Base-by-base conservation (phyloP, 441 rosid genomes). In the Erodium trifolium region DNA sequence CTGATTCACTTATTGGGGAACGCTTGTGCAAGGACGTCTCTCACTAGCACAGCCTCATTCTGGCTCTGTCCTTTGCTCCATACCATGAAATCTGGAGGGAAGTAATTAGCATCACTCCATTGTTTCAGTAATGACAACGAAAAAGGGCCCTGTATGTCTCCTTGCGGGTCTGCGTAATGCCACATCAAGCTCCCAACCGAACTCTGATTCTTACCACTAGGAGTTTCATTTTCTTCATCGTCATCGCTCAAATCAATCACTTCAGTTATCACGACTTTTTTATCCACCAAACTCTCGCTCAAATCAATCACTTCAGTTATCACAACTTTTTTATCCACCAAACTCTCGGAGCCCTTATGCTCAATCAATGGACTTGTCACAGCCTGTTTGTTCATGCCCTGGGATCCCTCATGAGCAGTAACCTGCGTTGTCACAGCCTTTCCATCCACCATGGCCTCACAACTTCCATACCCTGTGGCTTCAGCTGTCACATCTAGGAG, bases 121-220 rank as follows among this genome's bases (percentile, higher is more conserved):
- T 31, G 76, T 78, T 89, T 89, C 59, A 90, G 85, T 8, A 75
- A 68, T n/a, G 8, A 47, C 14, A 89, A 73, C 0, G 91, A 76
- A 82, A 91, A 89, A 27, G 97, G 96, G 55, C 97, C 96, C 16
- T 80, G 97, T 63, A 73, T 37, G 12, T 12, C 27, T 41, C 97
- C 96, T 14, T 68, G 82, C 8, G 96, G 98, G 79, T 93, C 96
- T 69, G 57, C 23, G 75, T 91, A 93, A 72, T 78, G 66, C 96
- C 98, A 93, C 16, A 76, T 78, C 49, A 37, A 13, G 71, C 79
- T 76, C 68, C 62, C 80, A 4, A 70, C 72, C 4, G 9, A 39
- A 70, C 2, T 72, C 69, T 72, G 62, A 12, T 41, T 17, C 31
- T 70, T 77, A 51, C 62, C 57, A 23, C 63, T 55, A 34, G 80